Base-by-base conservation (phyloP, 2,329 filamentous ascomycete genomes). In the Aspergillus awamori region DNA sequence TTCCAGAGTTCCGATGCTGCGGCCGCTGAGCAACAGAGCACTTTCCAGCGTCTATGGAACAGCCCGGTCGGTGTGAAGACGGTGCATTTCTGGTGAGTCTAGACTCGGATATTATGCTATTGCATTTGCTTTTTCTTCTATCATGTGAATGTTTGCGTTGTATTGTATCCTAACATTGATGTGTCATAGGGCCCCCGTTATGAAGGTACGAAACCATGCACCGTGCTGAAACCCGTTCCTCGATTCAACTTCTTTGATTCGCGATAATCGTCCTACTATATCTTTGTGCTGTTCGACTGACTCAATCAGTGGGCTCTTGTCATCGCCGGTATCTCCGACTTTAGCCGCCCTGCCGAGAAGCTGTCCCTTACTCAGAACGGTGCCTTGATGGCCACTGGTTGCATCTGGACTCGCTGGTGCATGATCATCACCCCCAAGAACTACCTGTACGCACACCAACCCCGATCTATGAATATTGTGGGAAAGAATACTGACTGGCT, bases 381-480 rank as follows among this genome's bases (percentile, higher is more conserved):
- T 54, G 94, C 95, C 62, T 86, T 99, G 69, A 95, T 92, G 75
- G 88, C 88, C 70, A 99, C 95, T 8, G 95, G 95, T 68, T 80
- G 90, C 67, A 99, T 99, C 85, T 99, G 95, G 95, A 99, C 95
- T 49, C 87, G 95, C 69, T 99, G 95, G 95, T 99, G 95, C 84
- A 85, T 98, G 76, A 90, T 99, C 78, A 99, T 99, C 81, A 93
- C 88, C 79, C 95, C 95, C 60, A 88, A 88, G 80, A 99, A 99
- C 84, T 82, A 93, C 73, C 89, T 97, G 89, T 92, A 82, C 52
- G 88, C 22, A 3, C 13, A 45, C 8, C 22, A 6, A n/a, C 13
- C 39, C 5, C 13, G 20, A 11, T 5, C 49, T 24, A 8, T 17
- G 11, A 30, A 49, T 8, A 15, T 11, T 4, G 13, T 8, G 28